Evolutionary conservation across 345 rosid genomes (phyloP).

Genomic region (Trapa bicornis): DNA sequence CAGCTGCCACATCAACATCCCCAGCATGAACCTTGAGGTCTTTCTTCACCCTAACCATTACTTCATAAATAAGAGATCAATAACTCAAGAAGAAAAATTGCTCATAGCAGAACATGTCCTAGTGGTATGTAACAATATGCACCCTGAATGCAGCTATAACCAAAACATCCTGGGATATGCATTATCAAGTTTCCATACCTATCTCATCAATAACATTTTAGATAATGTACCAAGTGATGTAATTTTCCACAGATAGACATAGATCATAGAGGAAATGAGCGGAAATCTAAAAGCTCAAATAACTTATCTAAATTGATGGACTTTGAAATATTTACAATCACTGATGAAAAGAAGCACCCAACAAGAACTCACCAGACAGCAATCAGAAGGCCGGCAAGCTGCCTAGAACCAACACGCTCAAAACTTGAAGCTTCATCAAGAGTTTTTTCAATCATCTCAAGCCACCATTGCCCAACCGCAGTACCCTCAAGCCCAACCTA

Average conservation of each 20-base stretch:
- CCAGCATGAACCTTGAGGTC: constrained; percentile 70
- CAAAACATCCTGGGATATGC: not conserved
- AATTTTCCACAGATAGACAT: not conserved
- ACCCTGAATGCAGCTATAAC: not conserved
- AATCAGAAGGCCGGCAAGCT: constrained; percentile 85
- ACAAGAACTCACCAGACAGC: constrained; percentile 55
- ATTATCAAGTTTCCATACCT: not conserved
- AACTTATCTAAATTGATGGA: not conserved
- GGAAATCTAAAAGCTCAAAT: not conserved
- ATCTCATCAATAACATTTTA: not conserved
- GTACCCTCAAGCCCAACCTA: constrained; percentile 99
- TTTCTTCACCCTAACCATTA: constrained; percentile 65
- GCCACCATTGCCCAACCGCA: constrained; percentile 90
- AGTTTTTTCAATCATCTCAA: constrained; percentile 73
- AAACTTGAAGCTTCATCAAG: constrained; percentile 66
- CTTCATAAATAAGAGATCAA: constrained; percentile 1
- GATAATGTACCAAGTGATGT: not conserved
- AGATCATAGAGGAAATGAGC: not conserved
- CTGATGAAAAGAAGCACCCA: not conserved
- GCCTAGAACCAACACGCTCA: constrained; percentile 94
- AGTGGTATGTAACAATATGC: not conserved
- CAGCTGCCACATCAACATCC: constrained; percentile 95
- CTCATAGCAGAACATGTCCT: not conserved
- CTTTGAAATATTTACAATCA: not conserved
- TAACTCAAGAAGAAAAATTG: not conserved